Conservation (phyloP, 1,139 yeast species). For the Pneumocystis canis region DNA sequence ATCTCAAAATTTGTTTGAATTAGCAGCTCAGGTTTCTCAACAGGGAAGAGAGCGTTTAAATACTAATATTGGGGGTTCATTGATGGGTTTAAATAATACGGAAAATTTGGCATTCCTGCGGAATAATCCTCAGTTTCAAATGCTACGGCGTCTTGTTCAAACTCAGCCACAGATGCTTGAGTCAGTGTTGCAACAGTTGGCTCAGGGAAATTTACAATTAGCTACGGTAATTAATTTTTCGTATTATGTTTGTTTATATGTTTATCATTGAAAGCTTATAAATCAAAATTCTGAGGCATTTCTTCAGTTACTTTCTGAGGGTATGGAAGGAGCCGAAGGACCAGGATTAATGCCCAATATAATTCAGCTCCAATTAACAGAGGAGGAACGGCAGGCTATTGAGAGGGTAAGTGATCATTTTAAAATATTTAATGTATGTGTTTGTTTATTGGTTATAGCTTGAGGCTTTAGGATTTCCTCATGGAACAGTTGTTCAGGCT, state of each 20-base stretch:
- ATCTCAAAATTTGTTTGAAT: conserved; percentile 46
- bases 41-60: conserved; percentile 16
- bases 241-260: background rate
- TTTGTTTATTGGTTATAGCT: conserved; percentile 25
- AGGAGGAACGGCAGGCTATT: conserved; percentile 79
- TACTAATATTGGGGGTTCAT: conserved; percentile 21
- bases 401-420: conserved; percentile 30
- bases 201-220: conserved; percentile 72
- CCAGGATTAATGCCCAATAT: conserved; percentile 26
- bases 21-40: conserved; percentile 51
- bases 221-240: conserved; percentile 35
- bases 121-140: conserved; percentile 36
- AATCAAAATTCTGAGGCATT: conserved; percentile 80
- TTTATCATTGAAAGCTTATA: conserved; percentile 27
- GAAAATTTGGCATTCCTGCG: conserved; percentile 26
- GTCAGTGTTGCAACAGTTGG: conserved; percentile 67
- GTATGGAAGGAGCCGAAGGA: conserved; percentile 24
- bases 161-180: conserved; percentile 83
- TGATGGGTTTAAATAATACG: conserved; percentile 23
- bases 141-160: conserved; percentile 64
- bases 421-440: background rate
- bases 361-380: conserved; percentile 47
- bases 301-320: conserved; percentile 38
- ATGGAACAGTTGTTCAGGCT: conserved; percentile 77
- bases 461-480: conserved; percentile 84